Conservation (phyloP, 2,329 filamentous ascomycete species). For the Aureobasidium vineae region DNA sequence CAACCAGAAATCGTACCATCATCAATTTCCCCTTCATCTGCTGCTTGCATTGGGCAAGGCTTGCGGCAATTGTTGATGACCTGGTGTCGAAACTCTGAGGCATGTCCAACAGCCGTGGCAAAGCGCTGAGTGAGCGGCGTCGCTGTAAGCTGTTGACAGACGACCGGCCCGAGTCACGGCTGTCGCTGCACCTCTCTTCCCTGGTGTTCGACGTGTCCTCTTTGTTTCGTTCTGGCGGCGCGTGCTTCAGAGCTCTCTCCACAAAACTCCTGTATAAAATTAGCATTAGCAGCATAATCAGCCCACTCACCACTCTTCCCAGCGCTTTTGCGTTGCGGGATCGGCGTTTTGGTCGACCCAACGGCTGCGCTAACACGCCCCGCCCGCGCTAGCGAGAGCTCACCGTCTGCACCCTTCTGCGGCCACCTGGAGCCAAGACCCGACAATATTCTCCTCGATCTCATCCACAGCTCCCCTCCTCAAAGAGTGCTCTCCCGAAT, state of each 20-base stretch:
- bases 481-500: constrained; percentile 21
- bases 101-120: neutral
- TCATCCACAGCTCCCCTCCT: constrained; percentile 22
- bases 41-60: neutral
- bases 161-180: constrained; percentile 18
- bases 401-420: constrained; percentile 23
- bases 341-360: constrained; percentile 22
- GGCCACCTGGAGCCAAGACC: constrained; percentile 21
- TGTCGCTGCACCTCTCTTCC: neutral
- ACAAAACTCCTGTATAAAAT: constrained; percentile 25
- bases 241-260: constrained; percentile 19
- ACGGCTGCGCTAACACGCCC: constrained; percentile 24
- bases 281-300: constrained; percentile 25
- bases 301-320: constrained; percentile 21
- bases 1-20: constrained; percentile 24
- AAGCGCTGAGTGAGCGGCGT: constrained; percentile 20
- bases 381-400: constrained; percentile 24
- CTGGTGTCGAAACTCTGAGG: neutral
- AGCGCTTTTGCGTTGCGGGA: constrained; percentile 25
- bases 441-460: constrained; percentile 27
- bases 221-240: constrained; percentile 9
- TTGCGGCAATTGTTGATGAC: constrained; percentile 23
- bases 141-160: neutral
- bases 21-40: constrained; percentile 26
- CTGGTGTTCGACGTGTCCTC: constrained; percentile 19